Evolutionary conservation across 2,329 filamentous ascomycete species (phyloP).

Genomic region (Colletotrichum theobromicola): DNA sequence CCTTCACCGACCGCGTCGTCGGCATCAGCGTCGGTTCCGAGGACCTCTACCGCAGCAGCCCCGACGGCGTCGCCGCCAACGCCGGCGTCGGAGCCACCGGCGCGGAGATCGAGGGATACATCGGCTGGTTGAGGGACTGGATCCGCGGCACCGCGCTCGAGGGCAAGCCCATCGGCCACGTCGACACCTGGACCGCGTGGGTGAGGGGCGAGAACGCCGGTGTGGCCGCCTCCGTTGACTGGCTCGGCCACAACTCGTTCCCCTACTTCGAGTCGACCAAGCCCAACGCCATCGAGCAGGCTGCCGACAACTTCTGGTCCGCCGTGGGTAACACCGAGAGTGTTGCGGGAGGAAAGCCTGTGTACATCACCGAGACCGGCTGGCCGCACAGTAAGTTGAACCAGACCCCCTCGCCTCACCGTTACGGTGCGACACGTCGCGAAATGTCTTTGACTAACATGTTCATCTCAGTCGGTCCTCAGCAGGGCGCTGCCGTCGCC

Average conservation of each 20-base stretch:
- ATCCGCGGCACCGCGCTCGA: conserved; percentile 42
- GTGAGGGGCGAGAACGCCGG: conserved; percentile 48
- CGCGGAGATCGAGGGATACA: conserved; percentile 59
- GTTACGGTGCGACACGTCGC: neutral
- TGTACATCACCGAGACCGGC: conserved; percentile 60
- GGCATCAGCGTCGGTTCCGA: conserved; percentile 62
- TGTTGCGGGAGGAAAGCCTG: conserved; percentile 45
- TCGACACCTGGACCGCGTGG: conserved; percentile 62
- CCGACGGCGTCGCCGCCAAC: conserved; percentile 8
- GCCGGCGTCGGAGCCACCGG: conserved; percentile 36
- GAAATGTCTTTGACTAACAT: neutral
- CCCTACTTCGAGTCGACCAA: conserved; percentile 55
- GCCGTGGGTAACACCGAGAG: conserved; percentile 37
- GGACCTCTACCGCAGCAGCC: conserved; percentile 54
- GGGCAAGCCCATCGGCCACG: conserved; percentile 53
- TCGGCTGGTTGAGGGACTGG: conserved; percentile 57
- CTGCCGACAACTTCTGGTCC: conserved; percentile 47
- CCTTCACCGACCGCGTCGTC: conserved; percentile 50
- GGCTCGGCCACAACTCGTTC: conserved; percentile 58
- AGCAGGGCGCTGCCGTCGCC: conserved; percentile 46
- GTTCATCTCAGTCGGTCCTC: conserved; percentile 38
- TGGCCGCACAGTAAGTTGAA: conserved; percentile 50
- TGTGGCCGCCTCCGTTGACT: conserved; percentile 56
- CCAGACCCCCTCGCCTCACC: neutral
- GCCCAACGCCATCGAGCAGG: conserved; percentile 34